Evolutionary conservation across 164 flowering plant genomes (phyloP).

Genomic region (Macadamia integrifolia): DNA sequence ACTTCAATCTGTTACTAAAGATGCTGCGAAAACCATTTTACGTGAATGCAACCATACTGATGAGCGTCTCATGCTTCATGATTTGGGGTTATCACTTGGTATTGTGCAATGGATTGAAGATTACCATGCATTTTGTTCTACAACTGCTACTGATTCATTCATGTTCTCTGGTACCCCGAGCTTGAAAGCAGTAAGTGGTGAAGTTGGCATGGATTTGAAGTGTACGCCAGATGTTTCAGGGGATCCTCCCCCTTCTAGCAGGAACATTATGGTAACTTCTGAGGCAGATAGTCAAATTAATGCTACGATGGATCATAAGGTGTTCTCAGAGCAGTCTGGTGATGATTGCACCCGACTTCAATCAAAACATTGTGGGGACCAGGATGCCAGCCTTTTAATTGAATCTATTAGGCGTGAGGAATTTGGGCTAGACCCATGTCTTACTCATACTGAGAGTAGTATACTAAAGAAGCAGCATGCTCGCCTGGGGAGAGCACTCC

Average conservation of each 20-base stretch:
- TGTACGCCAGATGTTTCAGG: conserved; percentile 3
- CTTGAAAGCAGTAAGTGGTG: conserved; percentile 15
- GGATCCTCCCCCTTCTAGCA: conserved; percentile 12
- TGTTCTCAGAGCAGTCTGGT: conserved; percentile 12
- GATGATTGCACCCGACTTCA: not conserved
- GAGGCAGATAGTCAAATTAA: conserved; percentile 17
- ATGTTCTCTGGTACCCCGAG: conserved; percentile 13
- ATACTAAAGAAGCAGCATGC: conserved; percentile 94
- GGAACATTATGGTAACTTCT: conserved; percentile 4
- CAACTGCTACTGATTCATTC: conserved; percentile 13
- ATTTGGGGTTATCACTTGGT: conserved; percentile 79
- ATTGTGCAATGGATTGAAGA: conserved; percentile 80
- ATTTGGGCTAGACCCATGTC: conserved; percentile 73
- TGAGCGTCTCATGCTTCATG: conserved; percentile 82
- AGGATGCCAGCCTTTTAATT: conserved; percentile 48
- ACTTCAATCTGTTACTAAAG: conserved; percentile 39
- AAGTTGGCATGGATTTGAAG: conserved; percentile 3
- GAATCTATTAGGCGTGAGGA: conserved; percentile 87
- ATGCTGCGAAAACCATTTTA: conserved; percentile 57
- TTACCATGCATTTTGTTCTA: conserved; percentile 40
- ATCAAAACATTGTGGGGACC: conserved; percentile 11
- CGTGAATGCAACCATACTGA: conserved; percentile 46
- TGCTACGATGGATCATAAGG: conserved; percentile 7
- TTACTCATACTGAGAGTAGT: conserved; percentile 41
- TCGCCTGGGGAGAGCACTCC: conserved; percentile 90